Conservation (phyloP, 768 basidiomycete species). For the Obba rivulosa region DNA sequence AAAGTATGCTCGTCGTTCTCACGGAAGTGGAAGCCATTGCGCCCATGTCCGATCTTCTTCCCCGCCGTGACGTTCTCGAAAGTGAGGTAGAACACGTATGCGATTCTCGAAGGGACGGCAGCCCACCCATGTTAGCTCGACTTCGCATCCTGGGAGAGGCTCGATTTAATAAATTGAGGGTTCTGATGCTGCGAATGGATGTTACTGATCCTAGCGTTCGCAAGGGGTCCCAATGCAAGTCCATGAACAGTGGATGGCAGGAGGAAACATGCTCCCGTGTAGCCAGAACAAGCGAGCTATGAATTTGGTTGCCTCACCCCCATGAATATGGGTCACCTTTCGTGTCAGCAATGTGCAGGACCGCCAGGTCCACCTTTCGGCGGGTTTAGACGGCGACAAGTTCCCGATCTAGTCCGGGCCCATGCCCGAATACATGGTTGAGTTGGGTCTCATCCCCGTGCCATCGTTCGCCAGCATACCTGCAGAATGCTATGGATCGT, state of each 20-base stretch:
- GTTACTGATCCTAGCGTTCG: slow-evolving; percentile 47
- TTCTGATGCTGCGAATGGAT: slow-evolving; percentile 47
- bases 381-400: slow-evolving; percentile 41
- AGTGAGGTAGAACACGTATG: too few species aligned
- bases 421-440: slow-evolving; percentile 41
- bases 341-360: slow-evolving; percentile 43
- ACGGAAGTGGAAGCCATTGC: slow-evolving; percentile 29
- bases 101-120: too few species aligned
- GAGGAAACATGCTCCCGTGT: slow-evolving; percentile 46
- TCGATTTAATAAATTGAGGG: slow-evolving; percentile 37
- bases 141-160: too few species aligned
- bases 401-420: slow-evolving; percentile 39
- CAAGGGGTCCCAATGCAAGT: slow-evolving; percentile 39
- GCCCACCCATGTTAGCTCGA: too few species aligned
- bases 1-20: slow-evolving; percentile 24
- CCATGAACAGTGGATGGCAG: slow-evolving; percentile 57
- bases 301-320: too few species aligned
- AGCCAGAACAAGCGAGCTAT: slow-evolving; percentile 29
- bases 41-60: slow-evolving; percentile 20
- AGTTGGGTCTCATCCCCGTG: slow-evolving; percentile 28
- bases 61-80: too few species aligned
- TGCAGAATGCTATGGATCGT: too few species aligned
- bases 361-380: slow-evolving; percentile 39
- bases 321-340: slow-evolving; percentile 30
- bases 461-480: slow-evolving; percentile 42